A percentile compares a stretch with the other conserved stretches of the same genome.
Conservation (phyloP, 768 basidiomycete genomes). For the Hortiboletus flavorubellus region DNA sequence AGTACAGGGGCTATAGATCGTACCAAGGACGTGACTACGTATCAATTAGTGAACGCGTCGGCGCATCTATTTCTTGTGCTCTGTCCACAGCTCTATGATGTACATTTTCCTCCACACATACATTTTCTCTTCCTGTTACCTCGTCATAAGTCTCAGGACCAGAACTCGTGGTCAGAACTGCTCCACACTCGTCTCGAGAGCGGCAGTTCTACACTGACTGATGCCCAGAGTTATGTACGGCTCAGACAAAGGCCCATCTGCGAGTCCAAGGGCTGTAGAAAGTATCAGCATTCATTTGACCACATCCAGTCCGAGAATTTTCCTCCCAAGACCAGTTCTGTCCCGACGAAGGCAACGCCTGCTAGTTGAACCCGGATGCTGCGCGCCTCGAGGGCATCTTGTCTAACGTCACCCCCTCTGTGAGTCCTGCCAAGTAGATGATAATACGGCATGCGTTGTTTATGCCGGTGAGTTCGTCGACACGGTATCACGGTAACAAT, state of each 20-base stretch:
- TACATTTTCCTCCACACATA: slow-evolving; percentile 33
- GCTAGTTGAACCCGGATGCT: slow-evolving; percentile 59
- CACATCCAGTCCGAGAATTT: slow-evolving; percentile 43
- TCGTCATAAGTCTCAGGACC: slow-evolving; percentile 55
- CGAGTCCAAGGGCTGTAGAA: slow-evolving; percentile 63
- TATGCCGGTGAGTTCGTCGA: slow-evolving; percentile 60
- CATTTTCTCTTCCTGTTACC: background rate
- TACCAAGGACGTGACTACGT: background rate
- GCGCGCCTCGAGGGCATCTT: too few relatives aligned
- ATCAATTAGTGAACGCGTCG: background rate
- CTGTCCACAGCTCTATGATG: background rate
- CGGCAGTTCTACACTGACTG: slow-evolving; percentile 75
- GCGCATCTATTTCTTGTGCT: background rate
- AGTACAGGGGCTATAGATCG: slow-evolving; percentile 22
- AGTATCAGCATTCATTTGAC: slow-evolving; percentile 75
- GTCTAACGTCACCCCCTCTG: slow-evolving; percentile 58
- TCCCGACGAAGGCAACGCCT: slow-evolving; percentile 77
- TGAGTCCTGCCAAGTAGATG: slow-evolving; percentile 64
- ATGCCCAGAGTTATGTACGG: slow-evolving; percentile 60
- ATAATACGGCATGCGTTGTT: slow-evolving; percentile 55
- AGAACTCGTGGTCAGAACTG: slow-evolving; percentile 46
- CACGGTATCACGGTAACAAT: slow-evolving; percentile 70
- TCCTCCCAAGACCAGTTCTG: slow-evolving; percentile 73
- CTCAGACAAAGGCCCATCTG: slow-evolving; percentile 49
- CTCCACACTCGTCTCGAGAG: slow-evolving; percentile 62